Evolutionary conservation across 2,329 filamentous ascomycete genomes (phyloP).

Genomic region (Achaetomium macrosporum): DNA sequence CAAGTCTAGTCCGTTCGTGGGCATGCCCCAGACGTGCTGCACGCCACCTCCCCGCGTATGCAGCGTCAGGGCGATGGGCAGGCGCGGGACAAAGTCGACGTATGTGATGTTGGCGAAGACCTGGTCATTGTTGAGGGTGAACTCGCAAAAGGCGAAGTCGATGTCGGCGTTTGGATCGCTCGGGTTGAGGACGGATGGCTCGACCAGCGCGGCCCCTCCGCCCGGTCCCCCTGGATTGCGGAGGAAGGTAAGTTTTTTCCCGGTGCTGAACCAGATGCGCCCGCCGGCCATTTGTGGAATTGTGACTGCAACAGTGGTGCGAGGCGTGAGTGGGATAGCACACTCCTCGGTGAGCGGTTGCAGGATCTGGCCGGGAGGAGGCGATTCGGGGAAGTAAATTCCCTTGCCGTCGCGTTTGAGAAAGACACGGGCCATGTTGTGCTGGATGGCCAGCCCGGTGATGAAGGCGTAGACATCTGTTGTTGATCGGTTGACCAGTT

Average conservation of each 20-base stretch:
- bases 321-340: constrained; percentile 52
- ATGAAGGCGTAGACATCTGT: constrained; percentile 55
- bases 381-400: constrained; percentile 52
- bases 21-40: constrained; percentile 54
- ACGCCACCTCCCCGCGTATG: constrained; percentile 36
- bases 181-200: constrained; percentile 61
- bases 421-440: constrained; percentile 33
- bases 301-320: constrained; percentile 46
- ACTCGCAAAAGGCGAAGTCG: constrained; percentile 55
- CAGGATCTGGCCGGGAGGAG: constrained; percentile 35
- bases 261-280: constrained; percentile 57
- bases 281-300: constrained; percentile 61
- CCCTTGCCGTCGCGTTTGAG: constrained; percentile 42
- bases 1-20: constrained; percentile 47
- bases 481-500: constrained; percentile 33
- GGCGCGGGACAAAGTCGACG: constrained; percentile 57
- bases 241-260: constrained; percentile 50
- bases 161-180: constrained; percentile 48
- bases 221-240: constrained; percentile 51
- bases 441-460: constrained; percentile 54
- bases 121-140: constrained; percentile 52
- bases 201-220: constrained; percentile 51
- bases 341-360: constrained; percentile 49
- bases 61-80: constrained; percentile 50
- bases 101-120: constrained; percentile 61